Evolutionary conservation across 2,329 filamentous ascomycete genomes (phyloP), one percentile per base, ranked within the genome.

Genomic region (Emergomyces orientalis): DNA sequence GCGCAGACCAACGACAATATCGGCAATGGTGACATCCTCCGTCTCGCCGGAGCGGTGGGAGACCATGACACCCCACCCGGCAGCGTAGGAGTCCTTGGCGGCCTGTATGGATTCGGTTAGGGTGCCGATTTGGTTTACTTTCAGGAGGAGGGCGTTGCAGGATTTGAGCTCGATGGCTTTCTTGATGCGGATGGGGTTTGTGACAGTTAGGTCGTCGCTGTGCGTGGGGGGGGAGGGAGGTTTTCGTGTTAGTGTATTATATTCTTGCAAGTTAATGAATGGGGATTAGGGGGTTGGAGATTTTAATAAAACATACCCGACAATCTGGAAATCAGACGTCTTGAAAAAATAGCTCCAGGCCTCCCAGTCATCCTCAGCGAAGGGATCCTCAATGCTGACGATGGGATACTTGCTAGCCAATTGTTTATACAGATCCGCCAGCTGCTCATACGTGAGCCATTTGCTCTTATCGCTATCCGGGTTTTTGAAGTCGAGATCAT

Each of bases 311-410:
- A 73, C 78, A 68, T 74, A 81, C 79, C 80, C 94, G 70, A 99
- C 94, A 76, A 99, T 91, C 86, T 99, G 94, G 84, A 95, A 92
- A 80, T 97, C 88, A 76, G 91, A 91, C 73, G 90, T 94, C 89
- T 97, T 97, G 89, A 89, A 96, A 88, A 97, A 99, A 88, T 97
- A 96, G 87, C 90, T 96, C 94, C 94, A 99, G 67, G 94, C 94
- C 86, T 97, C 93, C 94, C 94, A 99, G 85, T 99, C 94, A 75
- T 97, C 94, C 86, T 99, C 94, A 69, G 91, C 93, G 81, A 99
- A 99, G 77, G 94, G 94, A 79, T 99, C 94, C 84, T 99, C 94
- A 73, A 99, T 97, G 80, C 86, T 90, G 81, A 97, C 91, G 75
- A 99, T 99, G 74, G 94, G 93, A 84, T 99, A 99, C 84, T 96